Percentiles rank a stretch among this genome's conserved stretches.
phyloP scores from a whole-genome alignment of 2,329 filamentous ascomycete genomes.

The Microdochium bolleyi region DNA sequence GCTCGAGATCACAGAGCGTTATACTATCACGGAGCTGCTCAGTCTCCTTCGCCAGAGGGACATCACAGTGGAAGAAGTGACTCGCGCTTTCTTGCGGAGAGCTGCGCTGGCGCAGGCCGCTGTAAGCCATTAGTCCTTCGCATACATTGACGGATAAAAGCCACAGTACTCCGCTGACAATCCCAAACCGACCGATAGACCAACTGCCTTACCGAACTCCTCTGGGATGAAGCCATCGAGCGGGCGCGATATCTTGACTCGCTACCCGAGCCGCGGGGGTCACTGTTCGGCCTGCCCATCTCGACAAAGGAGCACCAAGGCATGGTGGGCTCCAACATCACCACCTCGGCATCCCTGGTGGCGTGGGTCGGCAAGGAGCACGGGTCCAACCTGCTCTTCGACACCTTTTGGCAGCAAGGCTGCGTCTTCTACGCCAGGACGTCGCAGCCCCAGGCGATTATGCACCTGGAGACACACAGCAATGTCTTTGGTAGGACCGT shows the following conservation, averaged over 20 bases:
- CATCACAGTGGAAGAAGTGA: slow-evolving; percentile 5
- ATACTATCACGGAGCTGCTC: slow-evolving; percentile 1
- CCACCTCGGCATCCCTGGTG: slow-evolving; percentile 4
- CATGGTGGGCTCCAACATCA: slow-evolving; percentile 21
- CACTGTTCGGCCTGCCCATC: slow-evolving; percentile 24
- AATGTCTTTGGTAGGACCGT: slow-evolving; percentile 3
- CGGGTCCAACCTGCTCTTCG: slow-evolving; percentile 7
- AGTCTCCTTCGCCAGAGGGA: not conserved
- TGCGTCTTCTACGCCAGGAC: slow-evolving; percentile 11
- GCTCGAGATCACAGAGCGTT: slow-evolving; percentile 4
- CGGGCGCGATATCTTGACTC: slow-evolving; percentile 23
- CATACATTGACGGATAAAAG: not conserved
- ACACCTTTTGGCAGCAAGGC: slow-evolving; percentile 18
- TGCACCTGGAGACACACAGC: slow-evolving; percentile 4
- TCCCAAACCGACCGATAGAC: slow-evolving; percentile 10
- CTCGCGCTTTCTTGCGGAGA: slow-evolving; percentile 5
- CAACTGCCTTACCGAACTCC: slow-evolving; percentile 23
- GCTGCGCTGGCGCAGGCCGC: slow-evolving; percentile 6
- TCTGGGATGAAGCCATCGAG: slow-evolving; percentile 25
- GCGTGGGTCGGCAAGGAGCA: slow-evolving; percentile 5
- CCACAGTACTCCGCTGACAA: not conserved
- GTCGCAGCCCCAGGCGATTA: slow-evolving; percentile 1
- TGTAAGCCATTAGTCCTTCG: not conserved
- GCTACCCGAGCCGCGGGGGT: slow-evolving; percentile 20
- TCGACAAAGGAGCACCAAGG: slow-evolving; percentile 26